Evolutionary conservation across 768 basidiomycete genomes (phyloP).

Genomic region (Serendipita indica): DNA sequence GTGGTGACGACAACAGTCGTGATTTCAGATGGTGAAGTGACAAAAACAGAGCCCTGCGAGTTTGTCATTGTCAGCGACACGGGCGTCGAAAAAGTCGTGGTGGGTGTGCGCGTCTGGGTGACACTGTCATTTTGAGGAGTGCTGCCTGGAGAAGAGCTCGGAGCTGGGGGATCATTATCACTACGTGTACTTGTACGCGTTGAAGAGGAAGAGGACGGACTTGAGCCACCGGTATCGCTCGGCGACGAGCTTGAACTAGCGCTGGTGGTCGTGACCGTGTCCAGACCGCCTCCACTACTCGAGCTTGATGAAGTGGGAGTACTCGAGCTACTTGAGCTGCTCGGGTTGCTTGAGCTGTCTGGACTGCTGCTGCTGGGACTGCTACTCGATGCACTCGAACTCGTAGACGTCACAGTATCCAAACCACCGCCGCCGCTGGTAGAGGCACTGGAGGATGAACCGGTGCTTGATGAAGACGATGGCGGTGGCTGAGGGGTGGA

Average conservation of each 20-base stretch:
- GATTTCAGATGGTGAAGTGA: conserved; percentile 32
- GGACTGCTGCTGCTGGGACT: background rate
- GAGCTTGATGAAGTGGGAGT: no score
- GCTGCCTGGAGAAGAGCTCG: no score
- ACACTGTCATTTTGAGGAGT: no score
- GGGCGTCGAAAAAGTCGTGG: conserved; percentile 32
- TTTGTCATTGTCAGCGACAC: conserved; percentile 30
- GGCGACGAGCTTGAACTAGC: background rate
- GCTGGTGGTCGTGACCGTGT: background rate
- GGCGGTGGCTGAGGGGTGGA: background rate
- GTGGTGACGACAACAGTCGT: conserved; percentile 38
- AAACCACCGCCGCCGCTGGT: no score
- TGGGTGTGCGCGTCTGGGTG: background rate
- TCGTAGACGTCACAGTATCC: background rate
- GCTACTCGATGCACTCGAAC: background rate
- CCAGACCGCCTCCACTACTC: no score
- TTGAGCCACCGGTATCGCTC: no score
- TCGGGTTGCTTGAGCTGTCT: no score
- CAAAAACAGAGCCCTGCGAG: conserved; percentile 29
- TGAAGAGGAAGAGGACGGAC: background rate
- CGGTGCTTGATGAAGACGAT: background rate
- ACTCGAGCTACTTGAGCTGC: no score
- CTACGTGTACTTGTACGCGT: no score
- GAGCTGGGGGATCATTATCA: no score
- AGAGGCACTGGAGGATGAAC: background rate